Evolutionary conservation across 805 yeast genomes (phyloP).

Genomic region (Lipomyces lipofer): DNA sequence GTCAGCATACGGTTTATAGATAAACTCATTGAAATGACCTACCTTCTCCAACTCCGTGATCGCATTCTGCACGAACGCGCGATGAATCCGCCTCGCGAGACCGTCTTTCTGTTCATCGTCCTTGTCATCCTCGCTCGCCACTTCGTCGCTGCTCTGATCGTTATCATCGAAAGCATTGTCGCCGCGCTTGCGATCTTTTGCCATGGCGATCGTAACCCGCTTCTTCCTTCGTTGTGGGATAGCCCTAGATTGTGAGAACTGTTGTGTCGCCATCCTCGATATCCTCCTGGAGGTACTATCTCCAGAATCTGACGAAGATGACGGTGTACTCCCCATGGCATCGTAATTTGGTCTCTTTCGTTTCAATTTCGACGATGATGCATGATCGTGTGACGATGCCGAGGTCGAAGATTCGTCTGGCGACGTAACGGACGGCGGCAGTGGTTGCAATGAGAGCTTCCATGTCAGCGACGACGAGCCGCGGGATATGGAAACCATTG

Average conservation of each 20-base stretch:
- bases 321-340: constrained; percentile 2
- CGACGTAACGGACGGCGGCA: constrained; percentile 1
- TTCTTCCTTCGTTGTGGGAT: not conserved
- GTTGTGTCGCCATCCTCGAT: too few species aligned
- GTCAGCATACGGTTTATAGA: constrained; percentile 6
- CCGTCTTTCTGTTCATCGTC: not conserved
- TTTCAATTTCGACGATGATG: not conserved
- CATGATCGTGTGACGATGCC: not conserved
- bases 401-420: constrained; percentile 4
- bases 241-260: not conserved
- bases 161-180: not conserved
- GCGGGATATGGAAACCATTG: constrained; percentile 12
- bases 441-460: not conserved
- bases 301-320: constrained; percentile 8
- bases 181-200: not conserved
- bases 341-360: constrained; percentile 5
- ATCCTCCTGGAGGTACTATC: not conserved
- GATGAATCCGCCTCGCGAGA: constrained; percentile 24
- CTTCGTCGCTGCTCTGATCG: not conserved
- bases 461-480: constrained; percentile 8
- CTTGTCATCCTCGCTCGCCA: not conserved
- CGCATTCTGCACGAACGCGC: constrained; percentile 60
- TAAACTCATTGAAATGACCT: too few species aligned
- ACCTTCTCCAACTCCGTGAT: constrained; percentile 66
- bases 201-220: not conserved